A percentile compares a stretch with the other conserved stretches of the same genome.
phyloP scores from a whole-genome alignment of 495 filamentous ascomycete species.

The Astrocystis sublimbata region DNA sequence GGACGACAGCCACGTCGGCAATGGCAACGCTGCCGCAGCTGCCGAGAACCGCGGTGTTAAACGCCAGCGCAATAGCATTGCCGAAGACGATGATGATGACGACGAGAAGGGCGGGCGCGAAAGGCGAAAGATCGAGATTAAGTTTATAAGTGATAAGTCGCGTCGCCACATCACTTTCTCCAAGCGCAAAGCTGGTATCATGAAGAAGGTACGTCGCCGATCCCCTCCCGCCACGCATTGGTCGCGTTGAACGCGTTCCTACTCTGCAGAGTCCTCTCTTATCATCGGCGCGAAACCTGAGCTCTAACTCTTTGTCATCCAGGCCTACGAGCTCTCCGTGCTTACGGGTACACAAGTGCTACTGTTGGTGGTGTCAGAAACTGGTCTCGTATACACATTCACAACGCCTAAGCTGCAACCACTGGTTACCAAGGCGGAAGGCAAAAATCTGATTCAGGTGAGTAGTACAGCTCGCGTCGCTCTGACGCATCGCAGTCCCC shows the following conservation, averaged over 20 bases:
- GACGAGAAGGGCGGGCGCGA: constrained; percentile 98
- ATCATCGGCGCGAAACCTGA: constrained; percentile 18
- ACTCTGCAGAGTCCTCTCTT: constrained; percentile 12
- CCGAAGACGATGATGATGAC: constrained; percentile 97
- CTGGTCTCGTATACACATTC: constrained; percentile 98
- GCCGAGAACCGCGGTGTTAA: constrained; percentile 82
- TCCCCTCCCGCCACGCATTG: constrained; percentile 7
- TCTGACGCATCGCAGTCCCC: neutral
- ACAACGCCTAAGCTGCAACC: constrained; percentile 99
- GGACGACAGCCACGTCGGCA: constrained; percentile 64
- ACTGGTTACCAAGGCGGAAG: constrained; percentile 97
- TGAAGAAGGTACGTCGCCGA: constrained; percentile 89
- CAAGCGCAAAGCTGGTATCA: constrained; percentile 99
- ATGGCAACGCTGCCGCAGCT: constrained; percentile 55
- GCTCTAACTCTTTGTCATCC: constrained; percentile 20
- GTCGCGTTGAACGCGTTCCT: constrained; percentile 32
- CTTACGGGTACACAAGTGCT: constrained; percentile 98
- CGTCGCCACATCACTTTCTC: constrained; percentile 99
- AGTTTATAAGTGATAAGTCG: constrained; percentile 99
- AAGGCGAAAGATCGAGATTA: constrained; percentile 99
- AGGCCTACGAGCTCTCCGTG: constrained; percentile 98
- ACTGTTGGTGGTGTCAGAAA: constrained; percentile 96
- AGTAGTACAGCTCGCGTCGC: constrained; percentile 35
- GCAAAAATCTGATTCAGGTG: constrained; percentile 99
- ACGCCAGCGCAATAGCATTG: constrained; percentile 76